Evolutionary conservation across 2,329 filamentous ascomycete genomes (phyloP).

Genomic region (Chaetomiaceae sp.): DNA sequence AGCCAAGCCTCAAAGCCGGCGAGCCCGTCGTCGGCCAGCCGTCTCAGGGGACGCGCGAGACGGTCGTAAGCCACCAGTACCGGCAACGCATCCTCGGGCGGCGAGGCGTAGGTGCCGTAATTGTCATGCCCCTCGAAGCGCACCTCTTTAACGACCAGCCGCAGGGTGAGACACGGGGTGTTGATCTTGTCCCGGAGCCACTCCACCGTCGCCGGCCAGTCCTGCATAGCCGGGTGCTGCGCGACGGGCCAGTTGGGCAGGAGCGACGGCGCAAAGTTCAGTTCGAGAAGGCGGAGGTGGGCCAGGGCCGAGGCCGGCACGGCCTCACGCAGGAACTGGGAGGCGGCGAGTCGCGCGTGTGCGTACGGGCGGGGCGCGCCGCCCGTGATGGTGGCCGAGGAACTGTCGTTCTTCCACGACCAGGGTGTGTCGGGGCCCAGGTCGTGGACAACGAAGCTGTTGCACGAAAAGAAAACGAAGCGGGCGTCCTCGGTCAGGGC

Average conservation of each 20-base stretch:
- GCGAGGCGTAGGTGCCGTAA: no score
- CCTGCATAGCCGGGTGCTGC: not conserved
- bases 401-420: no score
- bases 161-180: no score
- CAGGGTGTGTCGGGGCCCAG: no score
- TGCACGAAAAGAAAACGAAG: conserved; percentile 11
- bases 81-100: no score
- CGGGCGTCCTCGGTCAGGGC: conserved; percentile 7
- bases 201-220: conserved; percentile 5
- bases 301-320: conserved; percentile 1
- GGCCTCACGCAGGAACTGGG: conserved; percentile 5
- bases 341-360: not conserved
- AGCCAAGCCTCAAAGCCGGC: no score
- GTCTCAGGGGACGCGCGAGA: no score
- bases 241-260: not conserved
- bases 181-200: conserved; percentile 4
- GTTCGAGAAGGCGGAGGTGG: conserved; percentile 4
- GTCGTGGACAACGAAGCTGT: conserved; percentile 14
- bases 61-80: no score
- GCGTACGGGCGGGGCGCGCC: not conserved
- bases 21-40: no score
- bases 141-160: no score
- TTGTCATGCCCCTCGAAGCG: no score
- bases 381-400: not conserved
- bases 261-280: conserved; percentile 2